Evolutionary conservation across 2,329 filamentous ascomycete species (phyloP).

Genomic region (Colletotrichum viniferum): DNA sequence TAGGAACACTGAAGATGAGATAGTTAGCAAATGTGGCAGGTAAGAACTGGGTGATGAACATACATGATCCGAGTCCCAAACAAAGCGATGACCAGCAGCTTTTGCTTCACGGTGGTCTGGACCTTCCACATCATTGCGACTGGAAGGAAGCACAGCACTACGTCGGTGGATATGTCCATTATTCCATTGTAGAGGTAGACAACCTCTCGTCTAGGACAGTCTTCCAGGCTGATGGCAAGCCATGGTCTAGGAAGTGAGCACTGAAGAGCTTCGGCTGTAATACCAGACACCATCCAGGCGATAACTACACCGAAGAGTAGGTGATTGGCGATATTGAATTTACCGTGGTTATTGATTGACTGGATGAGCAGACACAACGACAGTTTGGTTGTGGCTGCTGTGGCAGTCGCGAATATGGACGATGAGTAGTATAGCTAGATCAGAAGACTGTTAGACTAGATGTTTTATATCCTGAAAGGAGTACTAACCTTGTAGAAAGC

Average conservation of each 20-base stretch:
- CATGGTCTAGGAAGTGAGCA: not conserved
- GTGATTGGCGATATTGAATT: not conserved
- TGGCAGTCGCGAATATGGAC: not conserved
- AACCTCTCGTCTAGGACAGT: not conserved
- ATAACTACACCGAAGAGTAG: not conserved
- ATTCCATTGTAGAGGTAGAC: not conserved
- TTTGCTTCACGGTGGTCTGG: not conserved
- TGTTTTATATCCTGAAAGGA: too few relatives aligned
- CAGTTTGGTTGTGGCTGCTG: not conserved
- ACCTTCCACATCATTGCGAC: constrained; percentile 4
- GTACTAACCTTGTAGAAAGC: not conserved
- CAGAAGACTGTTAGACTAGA: not conserved
- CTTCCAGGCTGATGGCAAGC: not conserved
- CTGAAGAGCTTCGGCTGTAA: not conserved
- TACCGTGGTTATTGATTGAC: not conserved
- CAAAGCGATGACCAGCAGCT: not conserved
- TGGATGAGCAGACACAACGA: not conserved
- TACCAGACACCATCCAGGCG: not conserved
- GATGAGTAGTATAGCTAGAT: not conserved
- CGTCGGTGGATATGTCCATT: not conserved
- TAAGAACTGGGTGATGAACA: not conserved
- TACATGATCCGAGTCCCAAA: not conserved
- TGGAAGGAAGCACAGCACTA: not conserved
- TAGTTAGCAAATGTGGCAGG: not conserved
- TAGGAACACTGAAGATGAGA: not conserved